Evolutionary conservation across 169 alveolate species (phyloP).

Genomic region (Plasmodium vivax): DNA sequence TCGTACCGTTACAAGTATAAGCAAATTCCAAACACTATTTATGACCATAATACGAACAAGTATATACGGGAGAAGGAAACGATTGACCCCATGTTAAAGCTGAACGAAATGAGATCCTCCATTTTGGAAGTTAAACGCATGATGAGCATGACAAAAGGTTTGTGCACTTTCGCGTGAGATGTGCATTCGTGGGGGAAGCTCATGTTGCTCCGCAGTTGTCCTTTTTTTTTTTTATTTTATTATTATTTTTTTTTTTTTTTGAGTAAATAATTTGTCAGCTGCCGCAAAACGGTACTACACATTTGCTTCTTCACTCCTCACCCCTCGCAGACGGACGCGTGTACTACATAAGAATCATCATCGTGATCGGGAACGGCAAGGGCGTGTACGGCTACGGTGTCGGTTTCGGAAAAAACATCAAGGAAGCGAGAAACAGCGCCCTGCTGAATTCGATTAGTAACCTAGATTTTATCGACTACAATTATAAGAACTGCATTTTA

Average conservation of each 20-base stretch:
- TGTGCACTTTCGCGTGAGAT: neutral
- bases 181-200: neutral
- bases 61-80: conserved; percentile 78
- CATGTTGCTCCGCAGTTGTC: neutral
- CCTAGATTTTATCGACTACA: conserved; percentile 83
- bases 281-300: neutral
- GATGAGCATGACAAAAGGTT: conserved; percentile 86
- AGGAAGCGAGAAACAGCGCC: conserved; percentile 81
- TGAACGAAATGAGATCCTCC: conserved; percentile 81
- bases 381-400: conserved; percentile 86
- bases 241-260: neutral
- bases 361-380: conserved; percentile 84
- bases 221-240: neutral
- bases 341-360: conserved; percentile 81
- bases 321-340: conserved; percentile 79
- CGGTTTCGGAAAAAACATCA: conserved; percentile 84
- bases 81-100: conserved; percentile 81
- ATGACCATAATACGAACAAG: conserved; percentile 65
- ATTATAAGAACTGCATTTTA: conserved; percentile 80
- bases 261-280: neutral
- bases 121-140: conserved; percentile 81
- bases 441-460: conserved; percentile 80
- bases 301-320: neutral
- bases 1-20: conserved; percentile 59
- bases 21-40: conserved; percentile 73